phyloP scores from a whole-genome alignment of 306 rosid species.

The Trifolium repens region DNA sequence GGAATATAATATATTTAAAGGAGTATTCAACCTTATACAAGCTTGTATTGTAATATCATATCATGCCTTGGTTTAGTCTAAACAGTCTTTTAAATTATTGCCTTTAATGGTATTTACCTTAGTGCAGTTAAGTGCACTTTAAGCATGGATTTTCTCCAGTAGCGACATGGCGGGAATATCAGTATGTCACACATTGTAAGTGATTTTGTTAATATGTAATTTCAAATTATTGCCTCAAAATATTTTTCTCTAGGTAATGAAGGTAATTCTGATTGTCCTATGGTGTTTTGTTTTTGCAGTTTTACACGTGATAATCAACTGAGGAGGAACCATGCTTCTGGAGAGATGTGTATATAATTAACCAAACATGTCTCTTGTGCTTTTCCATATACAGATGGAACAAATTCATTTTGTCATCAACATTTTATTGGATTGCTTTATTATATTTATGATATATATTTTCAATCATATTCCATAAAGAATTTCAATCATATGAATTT shows the following conservation, averaged over 20 bases:
- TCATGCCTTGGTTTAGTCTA: conserved; percentile 54
- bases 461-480: conserved; percentile 1
- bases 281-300: conserved; percentile 40
- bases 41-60: conserved; percentile 55
- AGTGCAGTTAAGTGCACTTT: conserved; percentile 51
- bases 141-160: conserved; percentile 51
- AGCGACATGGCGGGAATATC: conserved; percentile 46
- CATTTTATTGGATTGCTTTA: conserved; percentile 22
- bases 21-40: conserved; percentile 51
- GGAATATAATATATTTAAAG: conserved; percentile 31
- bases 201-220: conserved; percentile 20
- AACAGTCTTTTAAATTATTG: conserved; percentile 47
- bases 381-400: conserved; percentile 43
- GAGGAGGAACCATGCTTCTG: conserved; percentile 56
- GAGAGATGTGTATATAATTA: conserved; percentile 55
- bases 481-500: conserved; percentile 35
- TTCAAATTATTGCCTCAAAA: background rate
- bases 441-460: conserved; percentile 27
- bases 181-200: conserved; percentile 53
- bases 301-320: conserved; percentile 47
- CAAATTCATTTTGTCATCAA: conserved; percentile 40
- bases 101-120: conserved; percentile 50
- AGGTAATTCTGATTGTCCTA: conserved; percentile 9
- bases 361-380: conserved; percentile 44
- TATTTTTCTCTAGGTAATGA: background rate